A percentile compares a stretch with the other conserved stretches of the same genome.
Conservation (phyloP, 192 early-diverging fungal species). For the Haplosporangium gracile region DNA sequence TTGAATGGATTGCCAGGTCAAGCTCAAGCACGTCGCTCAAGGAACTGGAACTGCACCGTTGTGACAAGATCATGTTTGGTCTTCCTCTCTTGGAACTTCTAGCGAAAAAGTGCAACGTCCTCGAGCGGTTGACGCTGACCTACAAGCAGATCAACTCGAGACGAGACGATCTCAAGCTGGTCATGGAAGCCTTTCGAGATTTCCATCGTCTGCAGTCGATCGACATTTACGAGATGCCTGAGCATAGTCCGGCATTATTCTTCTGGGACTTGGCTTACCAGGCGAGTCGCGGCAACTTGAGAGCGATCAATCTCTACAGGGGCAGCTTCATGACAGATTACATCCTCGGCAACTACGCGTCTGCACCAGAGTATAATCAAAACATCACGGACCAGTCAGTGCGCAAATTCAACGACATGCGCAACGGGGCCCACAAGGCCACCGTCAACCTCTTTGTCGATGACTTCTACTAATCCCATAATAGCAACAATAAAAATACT, state of each 20-base stretch:
- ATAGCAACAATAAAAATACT: not conserved
- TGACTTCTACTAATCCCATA: constrained; percentile 18
- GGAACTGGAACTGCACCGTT: constrained; percentile 49
- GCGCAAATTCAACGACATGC: constrained; percentile 44
- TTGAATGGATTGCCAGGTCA: constrained; percentile 54
- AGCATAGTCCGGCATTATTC: constrained; percentile 50
- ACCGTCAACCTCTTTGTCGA: constrained; percentile 34
- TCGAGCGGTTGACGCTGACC: constrained; percentile 37
- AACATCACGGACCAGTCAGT: constrained; percentile 44
- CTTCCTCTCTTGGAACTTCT: constrained; percentile 29
- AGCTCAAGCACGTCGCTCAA: constrained; percentile 39
- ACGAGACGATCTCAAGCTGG: constrained; percentile 51
- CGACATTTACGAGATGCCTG: constrained; percentile 44
- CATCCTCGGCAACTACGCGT: constrained; percentile 44
- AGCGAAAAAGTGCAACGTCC: constrained; percentile 23
- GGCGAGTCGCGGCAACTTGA: constrained; percentile 22
- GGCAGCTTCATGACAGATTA: constrained; percentile 43
- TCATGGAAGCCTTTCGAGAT: constrained; percentile 54
- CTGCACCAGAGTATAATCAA: constrained; percentile 39
- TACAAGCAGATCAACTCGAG: constrained; percentile 55
- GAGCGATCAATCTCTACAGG: constrained; percentile 36
- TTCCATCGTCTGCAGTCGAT: constrained; percentile 20
- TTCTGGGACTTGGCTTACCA: constrained; percentile 56
- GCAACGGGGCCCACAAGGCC: constrained; percentile 38
- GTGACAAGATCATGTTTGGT: constrained; percentile 46